Conservation (phyloP, 1,139 yeast genomes). For the Torulaspora globosa region DNA sequence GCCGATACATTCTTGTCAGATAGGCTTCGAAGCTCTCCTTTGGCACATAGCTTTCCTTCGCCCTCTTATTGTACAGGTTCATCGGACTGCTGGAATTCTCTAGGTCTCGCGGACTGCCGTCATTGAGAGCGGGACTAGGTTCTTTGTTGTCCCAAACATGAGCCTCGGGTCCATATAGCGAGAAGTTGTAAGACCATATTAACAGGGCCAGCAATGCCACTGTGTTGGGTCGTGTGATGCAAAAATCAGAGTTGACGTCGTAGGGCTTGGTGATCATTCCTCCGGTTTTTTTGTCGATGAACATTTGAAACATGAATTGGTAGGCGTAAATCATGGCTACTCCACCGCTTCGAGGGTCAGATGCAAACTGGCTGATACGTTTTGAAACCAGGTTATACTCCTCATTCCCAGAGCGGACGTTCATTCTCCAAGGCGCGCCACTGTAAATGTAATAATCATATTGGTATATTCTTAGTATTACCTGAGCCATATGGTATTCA, state of each 20-base stretch:
- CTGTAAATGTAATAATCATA: constrained; percentile 74
- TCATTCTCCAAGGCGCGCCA: constrained; percentile 81
- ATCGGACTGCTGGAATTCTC: constrained; percentile 12
- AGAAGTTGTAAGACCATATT: constrained; percentile 56
- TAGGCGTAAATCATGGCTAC: constrained; percentile 61
- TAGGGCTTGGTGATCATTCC: constrained; percentile 36
- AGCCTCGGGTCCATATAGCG: constrained; percentile 54
- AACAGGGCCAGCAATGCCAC: constrained; percentile 51
- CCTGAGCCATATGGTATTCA: constrained; percentile 68
- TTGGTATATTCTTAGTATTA: constrained; percentile 65
- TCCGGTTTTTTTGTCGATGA: constrained; percentile 46
- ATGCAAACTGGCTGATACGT: constrained; percentile 39
- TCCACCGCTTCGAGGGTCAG: constrained; percentile 39
- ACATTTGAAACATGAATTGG: constrained; percentile 57
- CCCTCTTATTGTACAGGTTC: constrained; percentile 20
- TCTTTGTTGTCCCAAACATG: constrained; percentile 39
- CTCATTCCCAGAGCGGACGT: constrained; percentile 57
- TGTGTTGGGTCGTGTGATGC: constrained; percentile 53
- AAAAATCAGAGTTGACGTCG: constrained; percentile 50
- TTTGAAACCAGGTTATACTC: constrained; percentile 53
- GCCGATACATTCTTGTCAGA: constrained; percentile 21
- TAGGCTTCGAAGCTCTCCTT: constrained; percentile 28
- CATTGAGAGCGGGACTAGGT: constrained; percentile 13
- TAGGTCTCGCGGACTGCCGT: constrained; percentile 4
- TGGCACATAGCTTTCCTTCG: constrained; percentile 23